Conservation (phyloP, 176 grass and related monocot genomes). For the Otatea glauca region DNA sequence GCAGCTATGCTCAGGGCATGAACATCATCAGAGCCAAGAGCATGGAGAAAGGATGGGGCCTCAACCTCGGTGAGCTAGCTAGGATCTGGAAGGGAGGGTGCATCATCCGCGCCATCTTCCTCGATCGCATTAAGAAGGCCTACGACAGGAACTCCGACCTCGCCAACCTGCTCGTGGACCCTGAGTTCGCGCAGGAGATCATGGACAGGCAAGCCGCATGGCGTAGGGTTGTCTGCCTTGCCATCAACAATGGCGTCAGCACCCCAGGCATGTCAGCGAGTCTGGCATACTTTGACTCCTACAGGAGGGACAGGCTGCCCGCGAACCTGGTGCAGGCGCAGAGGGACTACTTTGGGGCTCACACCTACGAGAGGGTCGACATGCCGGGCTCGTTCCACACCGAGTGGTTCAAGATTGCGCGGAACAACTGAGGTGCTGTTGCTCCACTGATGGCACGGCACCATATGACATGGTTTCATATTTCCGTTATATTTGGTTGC, state of each 20-base stretch:
- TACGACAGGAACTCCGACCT: constrained; percentile 70
- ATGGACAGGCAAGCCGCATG: constrained; percentile 75
- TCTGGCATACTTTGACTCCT: constrained; percentile 79
- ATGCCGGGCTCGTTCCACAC: constrained; percentile 75
- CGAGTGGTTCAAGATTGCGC: constrained; percentile 81
- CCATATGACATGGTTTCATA: neutral
- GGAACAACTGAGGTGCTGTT: constrained; percentile 53
- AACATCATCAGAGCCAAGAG: constrained; percentile 87
- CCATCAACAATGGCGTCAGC: constrained; percentile 80
- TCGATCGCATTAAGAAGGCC: constrained; percentile 84
- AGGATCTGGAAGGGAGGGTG: constrained; percentile 94
- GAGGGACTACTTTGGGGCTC: constrained; percentile 81
- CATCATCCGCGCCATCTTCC: constrained; percentile 85
- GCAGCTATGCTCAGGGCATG: constrained; percentile 83
- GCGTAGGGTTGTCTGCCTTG: constrained; percentile 69
- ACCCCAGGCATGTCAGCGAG: constrained; percentile 75
- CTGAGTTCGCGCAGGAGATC: constrained; percentile 78
- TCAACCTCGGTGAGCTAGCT: constrained; percentile 78
- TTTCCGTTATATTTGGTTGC: neutral
- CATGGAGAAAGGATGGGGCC: constrained; percentile 67
- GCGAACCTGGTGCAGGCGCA: constrained; percentile 86
- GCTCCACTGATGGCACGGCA: neutral
- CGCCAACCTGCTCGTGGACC: constrained; percentile 75
- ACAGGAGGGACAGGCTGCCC: constrained; percentile 67
- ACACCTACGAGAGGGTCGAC: constrained; percentile 85